Evolutionary conservation across 2,329 filamentous ascomycete species (phyloP).

Genomic region (Plenodomus biglobosus): DNA sequence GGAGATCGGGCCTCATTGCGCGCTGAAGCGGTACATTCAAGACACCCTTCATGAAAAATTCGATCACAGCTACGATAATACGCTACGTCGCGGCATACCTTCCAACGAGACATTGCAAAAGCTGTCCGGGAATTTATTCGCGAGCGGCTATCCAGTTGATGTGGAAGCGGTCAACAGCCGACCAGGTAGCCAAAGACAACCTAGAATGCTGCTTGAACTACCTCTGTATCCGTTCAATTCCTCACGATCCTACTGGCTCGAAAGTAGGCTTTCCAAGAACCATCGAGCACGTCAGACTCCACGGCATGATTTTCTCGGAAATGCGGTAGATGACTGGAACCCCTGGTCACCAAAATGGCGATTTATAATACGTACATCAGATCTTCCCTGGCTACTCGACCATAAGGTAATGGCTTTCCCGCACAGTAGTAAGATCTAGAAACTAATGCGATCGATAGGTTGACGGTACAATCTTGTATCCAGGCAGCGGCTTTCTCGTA

Average conservation of each 20-base stretch:
- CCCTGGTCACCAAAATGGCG: slow-evolving; percentile 45
- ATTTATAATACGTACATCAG: slow-evolving; percentile 47
- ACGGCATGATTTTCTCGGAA: slow-evolving; percentile 23
- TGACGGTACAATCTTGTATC: no score
- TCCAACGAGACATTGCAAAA: slow-evolving; percentile 1
- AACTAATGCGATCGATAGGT: no score
- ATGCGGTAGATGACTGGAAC: slow-evolving; percentile 22
- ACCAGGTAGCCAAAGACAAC: no score
- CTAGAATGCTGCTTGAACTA: slow-evolving; percentile 4
- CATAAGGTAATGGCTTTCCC: slow-evolving; percentile 44
- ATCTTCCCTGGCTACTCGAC: slow-evolving; percentile 52
- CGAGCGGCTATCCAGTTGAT: slow-evolving; percentile 5
- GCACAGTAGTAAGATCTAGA: no score
- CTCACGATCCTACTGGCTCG: slow-evolving; percentile 25
- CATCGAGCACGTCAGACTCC: slow-evolving; percentile 14
- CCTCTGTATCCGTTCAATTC: slow-evolving; percentile 34
- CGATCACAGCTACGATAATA: slow-evolving; percentile 4
- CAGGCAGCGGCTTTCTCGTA: slow-evolving; percentile 37
- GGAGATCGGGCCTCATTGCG: slow-evolving; percentile 14
- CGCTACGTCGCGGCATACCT: slow-evolving; percentile 2
- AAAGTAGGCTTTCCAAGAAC: slow-evolving; percentile 5
- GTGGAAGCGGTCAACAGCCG: slow-evolving; percentile 5
- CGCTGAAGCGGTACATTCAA: slow-evolving; percentile 7
- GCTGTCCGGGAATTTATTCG: slow-evolving; percentile 5
- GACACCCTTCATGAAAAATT: slow-evolving; percentile 5